Conservation (phyloP, 495 filamentous ascomycete genomes). For the Aspergillus olivimuriae region DNA sequence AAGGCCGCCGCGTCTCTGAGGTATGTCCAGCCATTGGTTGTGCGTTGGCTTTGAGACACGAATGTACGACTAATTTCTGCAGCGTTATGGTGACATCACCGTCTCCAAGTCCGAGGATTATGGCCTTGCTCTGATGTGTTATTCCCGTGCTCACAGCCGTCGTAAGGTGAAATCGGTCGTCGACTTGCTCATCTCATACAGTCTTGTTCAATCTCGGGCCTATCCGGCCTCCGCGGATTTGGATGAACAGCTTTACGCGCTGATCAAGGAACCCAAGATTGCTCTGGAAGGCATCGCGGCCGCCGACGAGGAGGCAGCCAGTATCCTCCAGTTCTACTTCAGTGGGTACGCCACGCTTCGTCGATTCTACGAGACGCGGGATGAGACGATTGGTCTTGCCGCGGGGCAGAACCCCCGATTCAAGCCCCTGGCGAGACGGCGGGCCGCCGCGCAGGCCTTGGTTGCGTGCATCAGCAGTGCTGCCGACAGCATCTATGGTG, state of each 20-base stretch:
- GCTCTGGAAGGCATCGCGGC: conserved; percentile 58
- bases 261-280: conserved; percentile 60
- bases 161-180: conserved; percentile 74
- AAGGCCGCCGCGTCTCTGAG: conserved; percentile 68
- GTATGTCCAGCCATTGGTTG: conserved; percentile 44
- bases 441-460: conserved; percentile 64
- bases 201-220: conserved; percentile 72
- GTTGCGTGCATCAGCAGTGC: conserved; percentile 75
- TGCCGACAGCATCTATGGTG: conserved; percentile 80
- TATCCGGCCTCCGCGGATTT: conserved; percentile 63
- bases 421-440: conserved; percentile 48
- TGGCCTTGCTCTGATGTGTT: conserved; percentile 78
- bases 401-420: conserved; percentile 37
- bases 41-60: no score
- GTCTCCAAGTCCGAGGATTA: conserved; percentile 61
- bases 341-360: conserved; percentile 85
- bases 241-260: conserved; percentile 56
- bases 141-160: conserved; percentile 67
- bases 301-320: conserved; percentile 68
- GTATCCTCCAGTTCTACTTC: conserved; percentile 72
- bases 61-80: conserved; percentile 1
- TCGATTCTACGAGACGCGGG: conserved; percentile 80
- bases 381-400: conserved; percentile 45
- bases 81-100: conserved; percentile 74
- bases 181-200: conserved; percentile 79